A percentile compares a stretch with the other conserved stretches of the same genome.
These are phyloP conservation scores for Alternaria incomplexa DNA, from an alignment of 2,329 filamentous ascomycete genomes.

Conservation along the genomic window DNA sequence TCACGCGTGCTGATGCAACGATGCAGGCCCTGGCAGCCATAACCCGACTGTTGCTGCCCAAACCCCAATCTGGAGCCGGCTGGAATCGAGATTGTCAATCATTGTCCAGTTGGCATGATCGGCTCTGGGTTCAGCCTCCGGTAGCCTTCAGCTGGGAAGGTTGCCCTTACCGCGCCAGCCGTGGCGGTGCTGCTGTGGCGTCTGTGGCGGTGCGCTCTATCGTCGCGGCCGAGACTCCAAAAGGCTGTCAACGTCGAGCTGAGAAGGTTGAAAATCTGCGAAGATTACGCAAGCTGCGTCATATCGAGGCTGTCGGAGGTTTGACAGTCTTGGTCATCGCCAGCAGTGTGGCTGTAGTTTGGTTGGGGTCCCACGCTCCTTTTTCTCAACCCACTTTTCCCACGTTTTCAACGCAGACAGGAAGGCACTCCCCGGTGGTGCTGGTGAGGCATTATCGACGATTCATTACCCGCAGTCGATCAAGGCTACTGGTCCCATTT, in stretches of 20 bases:
- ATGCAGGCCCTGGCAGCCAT: constrained; percentile 23
- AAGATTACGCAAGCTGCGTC: not conserved
- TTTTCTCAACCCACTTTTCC: constrained; percentile 8
- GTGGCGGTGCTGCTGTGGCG: constrained; percentile 4
- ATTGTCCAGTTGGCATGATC: constrained; percentile 13
- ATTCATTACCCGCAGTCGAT: not conserved
- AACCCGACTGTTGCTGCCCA: constrained; percentile 32
- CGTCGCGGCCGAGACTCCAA: not conserved
- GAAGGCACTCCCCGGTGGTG: not conserved
- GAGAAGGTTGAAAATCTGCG: not conserved
- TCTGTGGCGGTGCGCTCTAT: constrained; percentile 8
- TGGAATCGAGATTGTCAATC: not conserved
- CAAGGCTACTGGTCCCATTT: not conserved
- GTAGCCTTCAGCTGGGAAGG: constrained; percentile 3
- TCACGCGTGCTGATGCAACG: constrained; percentile 35
- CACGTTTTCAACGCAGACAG: not conserved
- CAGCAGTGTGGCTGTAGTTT: constrained; percentile 1
- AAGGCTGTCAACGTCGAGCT: not conserved
- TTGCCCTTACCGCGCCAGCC: constrained; percentile 4
- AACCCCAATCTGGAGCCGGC: constrained; percentile 4
- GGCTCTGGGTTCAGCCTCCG: not conserved
- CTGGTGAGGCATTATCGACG: constrained; percentile 2
- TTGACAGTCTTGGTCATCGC: not conserved
- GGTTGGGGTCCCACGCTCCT: constrained; percentile 2
- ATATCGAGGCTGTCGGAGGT: not conserved